These are phyloP conservation scores for Friedmanniomyces simplex DNA, from an alignment of 495 filamentous ascomycete species.

Conservation along the genomic window DNA sequence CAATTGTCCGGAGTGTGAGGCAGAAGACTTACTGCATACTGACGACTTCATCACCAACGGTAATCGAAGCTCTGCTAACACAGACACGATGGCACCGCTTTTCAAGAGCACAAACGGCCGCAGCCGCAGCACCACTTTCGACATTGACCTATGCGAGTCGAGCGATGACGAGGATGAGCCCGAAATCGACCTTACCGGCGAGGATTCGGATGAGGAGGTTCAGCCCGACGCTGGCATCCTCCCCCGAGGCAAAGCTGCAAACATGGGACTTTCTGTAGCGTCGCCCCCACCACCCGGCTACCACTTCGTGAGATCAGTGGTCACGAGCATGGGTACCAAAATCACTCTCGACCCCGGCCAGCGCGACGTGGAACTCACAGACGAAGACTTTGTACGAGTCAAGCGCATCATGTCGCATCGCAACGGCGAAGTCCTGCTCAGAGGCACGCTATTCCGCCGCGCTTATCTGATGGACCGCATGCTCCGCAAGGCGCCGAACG, in stretches of 20 bases:
- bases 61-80: no score
- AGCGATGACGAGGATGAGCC: neutral
- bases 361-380: neutral
- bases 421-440: neutral
- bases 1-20: no score
- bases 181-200: neutral
- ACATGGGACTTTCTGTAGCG: neutral
- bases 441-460: neutral
- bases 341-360: neutral
- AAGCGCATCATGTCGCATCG: neutral
- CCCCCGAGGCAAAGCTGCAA: neutral
- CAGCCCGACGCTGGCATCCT: neutral
- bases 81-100: no score
- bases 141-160: no score
- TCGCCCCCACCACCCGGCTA: neutral
- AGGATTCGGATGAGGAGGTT: neutral
- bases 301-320: neutral
- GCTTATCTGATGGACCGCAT: neutral
- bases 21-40: no score
- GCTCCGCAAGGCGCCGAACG: neutral
- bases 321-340: neutral
- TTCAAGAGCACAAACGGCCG: no score
- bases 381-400: neutral
- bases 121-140: no score
- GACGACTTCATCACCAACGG: no score